These are phyloP conservation scores for Schoenoplectus triqueter DNA, from an alignment of 202 grass and related monocot species.

Conservation along the genomic window DNA sequence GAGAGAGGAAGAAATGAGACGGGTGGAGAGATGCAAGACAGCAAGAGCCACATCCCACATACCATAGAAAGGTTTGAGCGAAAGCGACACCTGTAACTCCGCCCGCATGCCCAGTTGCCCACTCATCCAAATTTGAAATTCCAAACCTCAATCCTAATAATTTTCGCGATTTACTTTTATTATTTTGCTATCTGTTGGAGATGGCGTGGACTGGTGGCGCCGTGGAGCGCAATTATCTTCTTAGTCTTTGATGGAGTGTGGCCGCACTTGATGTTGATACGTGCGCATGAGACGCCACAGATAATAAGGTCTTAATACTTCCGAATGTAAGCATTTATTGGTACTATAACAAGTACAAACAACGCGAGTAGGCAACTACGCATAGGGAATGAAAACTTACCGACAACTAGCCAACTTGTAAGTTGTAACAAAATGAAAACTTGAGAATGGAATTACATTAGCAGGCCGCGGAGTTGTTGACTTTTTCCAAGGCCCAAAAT, in stretches of 20 bases:
- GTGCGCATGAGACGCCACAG: too few species aligned
- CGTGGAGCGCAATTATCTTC: too few species aligned
- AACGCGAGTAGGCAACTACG: too few species aligned
- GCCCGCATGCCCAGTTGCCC: neutral
- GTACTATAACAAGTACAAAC: too few species aligned
- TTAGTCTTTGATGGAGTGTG: neutral
- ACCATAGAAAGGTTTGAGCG: neutral
- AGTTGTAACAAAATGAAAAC: too few species aligned
- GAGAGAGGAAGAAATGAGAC: neutral
- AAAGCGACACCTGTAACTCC: constrained; percentile 22
- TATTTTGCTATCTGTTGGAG: too few species aligned
- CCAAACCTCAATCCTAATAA: neutral
- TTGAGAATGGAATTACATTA: too few species aligned
- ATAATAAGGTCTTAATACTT: neutral
- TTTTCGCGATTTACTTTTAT: neutral
- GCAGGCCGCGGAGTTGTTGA: too few species aligned
- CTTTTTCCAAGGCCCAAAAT: too few species aligned
- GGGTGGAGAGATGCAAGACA: neutral
- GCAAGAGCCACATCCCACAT: constrained; percentile 27
- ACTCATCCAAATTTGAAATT: neutral
- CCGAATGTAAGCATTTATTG: neutral
- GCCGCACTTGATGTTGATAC: neutral
- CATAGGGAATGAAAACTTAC: too few species aligned
- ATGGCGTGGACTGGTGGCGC: too few species aligned
- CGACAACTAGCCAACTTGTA: too few species aligned